Percentiles rank a stretch among this genome's conserved stretches.
Conservation (phyloP, 2,329 filamentous ascomycete genomes). For the Bertia moriformis region DNA sequence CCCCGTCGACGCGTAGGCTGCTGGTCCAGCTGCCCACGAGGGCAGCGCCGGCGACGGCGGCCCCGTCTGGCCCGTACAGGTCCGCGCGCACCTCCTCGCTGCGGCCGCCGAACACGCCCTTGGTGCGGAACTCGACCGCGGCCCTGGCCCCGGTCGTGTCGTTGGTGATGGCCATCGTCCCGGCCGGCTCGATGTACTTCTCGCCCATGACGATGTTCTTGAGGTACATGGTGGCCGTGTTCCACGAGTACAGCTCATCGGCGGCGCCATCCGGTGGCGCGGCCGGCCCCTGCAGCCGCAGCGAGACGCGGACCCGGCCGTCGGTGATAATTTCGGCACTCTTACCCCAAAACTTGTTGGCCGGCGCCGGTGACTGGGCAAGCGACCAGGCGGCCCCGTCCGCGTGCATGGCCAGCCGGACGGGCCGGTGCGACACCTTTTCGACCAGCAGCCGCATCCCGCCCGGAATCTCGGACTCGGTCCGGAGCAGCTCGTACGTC, state of each 20-base stretch:
- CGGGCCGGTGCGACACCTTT: constrained; percentile 84
- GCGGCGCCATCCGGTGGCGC: constrained; percentile 46
- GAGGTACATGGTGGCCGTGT: constrained; percentile 74
- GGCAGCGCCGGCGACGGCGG: constrained; percentile 50
- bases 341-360: constrained; percentile 98
- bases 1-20: constrained; percentile 51
- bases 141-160: constrained; percentile 75
- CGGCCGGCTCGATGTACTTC: constrained; percentile 92
- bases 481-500: constrained; percentile 81
- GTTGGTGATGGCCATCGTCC: constrained; percentile 72
- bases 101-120: constrained; percentile 92
- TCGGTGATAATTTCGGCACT: constrained; percentile 88
- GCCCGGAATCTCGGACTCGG: constrained; percentile 55
- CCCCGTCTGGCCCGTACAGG: constrained; percentile 52
- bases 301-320: constrained; percentile 64
- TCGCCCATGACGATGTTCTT: constrained; percentile 95
- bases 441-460: constrained; percentile 84
- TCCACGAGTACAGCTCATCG: constrained; percentile 81
- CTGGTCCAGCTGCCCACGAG: constrained; percentile 75
- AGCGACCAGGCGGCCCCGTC: constrained; percentile 78
- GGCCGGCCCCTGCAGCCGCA: too few relatives aligned
- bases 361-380: constrained; percentile 71
- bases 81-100: constrained; percentile 78
- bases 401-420: constrained; percentile 84
- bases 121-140: constrained; percentile 78